Base-by-base conservation (phyloP, 2,329 filamentous ascomycete genomes). In the Trichoderma koningii region DNA sequence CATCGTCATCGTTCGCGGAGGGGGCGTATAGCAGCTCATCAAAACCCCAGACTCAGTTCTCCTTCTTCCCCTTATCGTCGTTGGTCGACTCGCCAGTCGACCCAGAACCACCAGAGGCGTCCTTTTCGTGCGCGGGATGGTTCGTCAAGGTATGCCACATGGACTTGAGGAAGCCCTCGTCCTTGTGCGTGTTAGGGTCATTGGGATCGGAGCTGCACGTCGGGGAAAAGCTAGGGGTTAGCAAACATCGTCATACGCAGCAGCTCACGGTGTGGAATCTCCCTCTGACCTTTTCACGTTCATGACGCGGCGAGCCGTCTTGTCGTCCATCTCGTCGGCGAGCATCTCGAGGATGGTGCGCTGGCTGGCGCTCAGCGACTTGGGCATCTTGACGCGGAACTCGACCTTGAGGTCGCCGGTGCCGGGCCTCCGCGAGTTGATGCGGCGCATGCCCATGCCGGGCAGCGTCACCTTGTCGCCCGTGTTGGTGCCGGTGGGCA, bases 371-470 rank as follows among this genome's bases (percentile, higher is more conserved):
- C 86, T 92, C 69, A 99, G 83, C 73, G 94, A 97, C 79, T 97
- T 98, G 52, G 95, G 95, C 92, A 98, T 97, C 63, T 86, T 82
- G 52, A 99, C 91, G 76, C 92, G 92, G 84, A 97, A 99, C 76
- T 99, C 94, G 7, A 99, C 93, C 75, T 87, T 89, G 66, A 99
- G 80, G 74, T 99, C 95, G 69, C 95, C 95, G 34, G 84, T 86
- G 45, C 83, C 84, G 38, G 83, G 86, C 64, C 88, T 84, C 55
- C 92, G 85, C 19, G 85, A 83, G 67, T 85, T 83, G 12, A 99
- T 83, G 71, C 91, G 90, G 79, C 91, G 93, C 94, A 99, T 98
- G 66, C 95, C 95, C 90, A 92, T 93, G 7, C 94, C 94, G 1
- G 87, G 82, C 19, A 99, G 82, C 1, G 92, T 97, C 73, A 98